Conservation (phyloP, 2,329 filamentous ascomycete genomes). For the Fusarium aywerte region DNA sequence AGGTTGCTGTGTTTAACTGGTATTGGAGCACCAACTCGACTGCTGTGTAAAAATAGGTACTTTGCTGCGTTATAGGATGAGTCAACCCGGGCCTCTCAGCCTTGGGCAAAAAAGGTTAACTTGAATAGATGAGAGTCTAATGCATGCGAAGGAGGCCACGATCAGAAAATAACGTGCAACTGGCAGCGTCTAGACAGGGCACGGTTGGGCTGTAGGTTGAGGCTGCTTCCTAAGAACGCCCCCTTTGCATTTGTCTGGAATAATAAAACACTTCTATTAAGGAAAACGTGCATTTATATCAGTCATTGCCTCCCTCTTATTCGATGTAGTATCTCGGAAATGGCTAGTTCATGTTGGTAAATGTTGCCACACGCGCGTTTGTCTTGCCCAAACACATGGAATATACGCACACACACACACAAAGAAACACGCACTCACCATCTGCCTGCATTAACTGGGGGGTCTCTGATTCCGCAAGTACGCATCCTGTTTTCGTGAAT, state of each 20-base stretch:
- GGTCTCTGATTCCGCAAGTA: neutral
- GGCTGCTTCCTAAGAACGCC: neutral
- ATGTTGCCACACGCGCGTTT: conserved; percentile 21
- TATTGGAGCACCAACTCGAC: too few species aligned
- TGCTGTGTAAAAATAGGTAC: too few species aligned
- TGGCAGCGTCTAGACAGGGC: neutral
- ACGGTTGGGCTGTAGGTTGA: neutral
- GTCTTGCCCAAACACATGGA: conserved; percentile 1
- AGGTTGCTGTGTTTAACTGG: too few species aligned
- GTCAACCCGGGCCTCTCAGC: too few species aligned
- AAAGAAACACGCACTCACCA: neutral
- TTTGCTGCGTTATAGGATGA: too few species aligned
- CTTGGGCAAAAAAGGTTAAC: too few species aligned
- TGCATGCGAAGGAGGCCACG: too few species aligned
- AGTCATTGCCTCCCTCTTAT: neutral
- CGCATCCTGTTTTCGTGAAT: conserved; percentile 15
- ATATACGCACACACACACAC: neutral
- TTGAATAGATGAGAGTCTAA: too few species aligned
- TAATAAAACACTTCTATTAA: neutral
- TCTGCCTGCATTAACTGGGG: neutral
- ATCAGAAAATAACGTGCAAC: too few species aligned
- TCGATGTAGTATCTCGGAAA: neutral
- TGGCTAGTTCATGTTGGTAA: conserved; percentile 12
- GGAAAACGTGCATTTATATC: conserved; percentile 22
- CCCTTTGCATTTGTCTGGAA: conserved; percentile 1